phyloP scores from a whole-genome alignment of 768 basidiomycete genomes.

The Auriculariales sp. region DNA sequence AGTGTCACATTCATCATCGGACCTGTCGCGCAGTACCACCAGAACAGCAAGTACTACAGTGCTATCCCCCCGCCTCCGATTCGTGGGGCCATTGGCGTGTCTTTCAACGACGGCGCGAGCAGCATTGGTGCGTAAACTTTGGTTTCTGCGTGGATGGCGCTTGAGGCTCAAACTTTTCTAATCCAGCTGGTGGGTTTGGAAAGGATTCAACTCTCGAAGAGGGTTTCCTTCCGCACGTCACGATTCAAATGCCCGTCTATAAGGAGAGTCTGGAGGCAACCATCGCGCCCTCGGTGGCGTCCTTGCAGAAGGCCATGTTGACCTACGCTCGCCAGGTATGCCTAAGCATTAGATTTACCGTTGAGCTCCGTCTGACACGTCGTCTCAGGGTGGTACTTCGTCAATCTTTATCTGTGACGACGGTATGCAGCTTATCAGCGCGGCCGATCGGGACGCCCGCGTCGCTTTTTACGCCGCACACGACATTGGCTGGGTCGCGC shows the following conservation, averaged over 20 bases:
- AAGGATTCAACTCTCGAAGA: constrained; percentile 19
- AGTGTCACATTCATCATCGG: constrained; percentile 21
- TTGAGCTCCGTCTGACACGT: no score
- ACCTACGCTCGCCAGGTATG: constrained; percentile 46
- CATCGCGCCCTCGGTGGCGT: constrained; percentile 36
- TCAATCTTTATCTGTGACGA: constrained; percentile 49
- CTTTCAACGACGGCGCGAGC: not conserved
- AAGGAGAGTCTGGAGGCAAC: constrained; percentile 39
- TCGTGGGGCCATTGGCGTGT: not conserved
- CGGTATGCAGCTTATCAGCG: constrained; percentile 30
- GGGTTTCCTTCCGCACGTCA: constrained; percentile 30
- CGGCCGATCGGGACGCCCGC: constrained; percentile 30
- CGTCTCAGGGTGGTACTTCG: constrained; percentile 50
- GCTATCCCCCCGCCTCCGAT: constrained; percentile 26
- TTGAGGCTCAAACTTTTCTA: no score
- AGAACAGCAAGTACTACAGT: constrained; percentile 42
- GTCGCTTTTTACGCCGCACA: constrained; percentile 40
- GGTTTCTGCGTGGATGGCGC: no score
- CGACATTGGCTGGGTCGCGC: constrained; percentile 44
- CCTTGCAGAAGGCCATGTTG: constrained; percentile 44
- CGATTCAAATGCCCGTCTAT: constrained; percentile 45
- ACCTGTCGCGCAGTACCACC: constrained; percentile 35
- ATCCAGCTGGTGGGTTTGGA: not conserved
- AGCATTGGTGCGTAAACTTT: no score
- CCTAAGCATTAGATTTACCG: no score